Evolutionary conservation across 768 basidiomycete genomes (phyloP), one percentile per base, ranked within the genome.

Genomic region (Boletus pseudopeckii): DNA sequence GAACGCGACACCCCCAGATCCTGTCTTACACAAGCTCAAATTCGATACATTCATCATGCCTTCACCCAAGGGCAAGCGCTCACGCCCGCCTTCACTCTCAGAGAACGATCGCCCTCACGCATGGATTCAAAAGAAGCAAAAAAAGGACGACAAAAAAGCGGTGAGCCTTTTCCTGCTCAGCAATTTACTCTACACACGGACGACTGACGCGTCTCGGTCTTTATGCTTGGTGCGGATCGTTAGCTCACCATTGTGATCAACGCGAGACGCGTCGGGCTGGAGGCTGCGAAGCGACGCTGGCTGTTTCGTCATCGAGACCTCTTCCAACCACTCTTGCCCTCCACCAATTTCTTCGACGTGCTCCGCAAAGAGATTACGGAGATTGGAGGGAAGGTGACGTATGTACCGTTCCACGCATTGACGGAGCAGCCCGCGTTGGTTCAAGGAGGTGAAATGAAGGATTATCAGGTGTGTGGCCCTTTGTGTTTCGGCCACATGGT

Each of bases 401-500:
- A 68, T 57, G 63, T 68, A 0, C 77, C 77, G 5, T 66, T 73
- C 17, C 75, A 71, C 45, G 58, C 71, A 18, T 53, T 80, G 45
- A 71, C 71, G 22, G 69, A 72, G 39, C 84, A 85, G 56, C 84
- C 84, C 0, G 53, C 60, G 7, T 68, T 80, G 37, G 73, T 88
- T 28, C 70, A 70, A 17, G 78, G 77, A 9, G 88, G 85, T 15
- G 68, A 73, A 24, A 80, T 89, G 77, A 88, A 88, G 65, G 84
- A 83, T 49, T 89, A 89, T 68, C 88, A 90, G 75, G 80, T 80
- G 37, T 9, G 71, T 57, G 13, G 11, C 32, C 22, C 14, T 34
- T 38, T 9, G 15, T n/a, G 18, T 9, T 42, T 44, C 36, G 43
- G 59, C 2, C 49, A 7, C n/a, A 22, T 24, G 3, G 6, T 28